Base-by-base conservation (phyloP, 257 asterid species). In the Solanum medicagineum region DNA sequence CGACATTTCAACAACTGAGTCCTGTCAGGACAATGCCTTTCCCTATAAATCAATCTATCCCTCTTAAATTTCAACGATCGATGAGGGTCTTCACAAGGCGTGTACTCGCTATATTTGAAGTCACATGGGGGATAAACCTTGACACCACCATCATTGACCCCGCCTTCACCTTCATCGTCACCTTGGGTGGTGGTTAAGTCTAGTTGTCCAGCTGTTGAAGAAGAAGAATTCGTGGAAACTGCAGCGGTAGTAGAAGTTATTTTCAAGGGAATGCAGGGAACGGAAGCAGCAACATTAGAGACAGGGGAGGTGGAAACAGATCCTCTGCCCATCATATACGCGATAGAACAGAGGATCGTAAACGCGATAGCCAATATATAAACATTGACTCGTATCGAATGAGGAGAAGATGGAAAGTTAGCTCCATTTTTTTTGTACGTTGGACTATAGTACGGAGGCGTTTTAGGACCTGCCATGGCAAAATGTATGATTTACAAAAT, bases 81-180 rank as follows among this genome's bases (percentile, higher is more conserved):
- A 17, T 89, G 73, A 9, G 71, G 93, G 91, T 95, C 97, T 90
- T 95, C 95, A 20, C 98, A 93, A 7, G 98, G 98, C 1, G 97
- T 93, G 90, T 95, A 93, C 88, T 95, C 97, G 73, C 91, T 92
- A 91, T 83, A 92, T 17, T 85, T 88, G 0, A 87, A 49, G 87
- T 84, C 91, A 85, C 98, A 93, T 1, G 90, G 85, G 0, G 98
- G 97, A 87, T 89, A 93, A 5, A 75, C 1, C 22, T 86, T 90
- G 22, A 32, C 16, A 47, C 88, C 4, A 74, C 62, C 85, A 11
- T 83, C 8, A 83, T 85, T 6, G 9, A 45, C 4, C 56, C 62
- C 20, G 17, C 4, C 81, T 5, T 10, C 88, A 51, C 83, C 88
- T 68, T 74, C 91, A 80, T 49, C 91, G 55, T 92, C 90, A 81